Base-by-base conservation (phyloP, 441 rosid species). In the Melastoma candidum region DNA sequence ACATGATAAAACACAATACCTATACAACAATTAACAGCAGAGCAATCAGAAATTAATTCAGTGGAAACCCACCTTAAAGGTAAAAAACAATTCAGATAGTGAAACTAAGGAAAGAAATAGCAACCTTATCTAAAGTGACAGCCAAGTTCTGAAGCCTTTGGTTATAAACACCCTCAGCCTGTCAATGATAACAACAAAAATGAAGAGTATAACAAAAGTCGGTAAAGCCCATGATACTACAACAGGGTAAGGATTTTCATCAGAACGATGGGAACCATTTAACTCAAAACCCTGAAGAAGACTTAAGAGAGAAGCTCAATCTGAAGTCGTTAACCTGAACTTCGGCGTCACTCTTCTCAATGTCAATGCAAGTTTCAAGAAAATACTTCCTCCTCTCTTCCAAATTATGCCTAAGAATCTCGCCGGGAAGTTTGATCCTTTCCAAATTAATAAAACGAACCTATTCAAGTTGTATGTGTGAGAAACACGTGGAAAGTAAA, bases 91-190 rank as follows among this genome's bases (percentile, higher is more conserved):
- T 4, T 8, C 41, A 32, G 41, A 32, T 32, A 2, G 41, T 8
- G 8, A 32, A 32, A 32, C 41, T 32, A 32, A 4, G 8, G 1
- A 32, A 32, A 32, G 41, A 8, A 32, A 26, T 50, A 44, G 56
- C 60, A 65, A 94, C 97, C 97, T 94, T 94, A 79, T 94, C 99
- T 64, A 94, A 90, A 56, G 97, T 94, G 54, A 87, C 77, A 36
- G 99, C 99, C 82, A 94, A 68, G 77, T 94, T 94, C 73, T 94
- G 99, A 68, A 94, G 96, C 77, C 99, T 85, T 85, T 94, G 99
- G 73, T 94, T 94, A 75, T 85, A 90, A 60, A 94, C 99, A 64
- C 97, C 99, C 80, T 94, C 99, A 51, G 99, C 99, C 99, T 90
- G 79, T 48, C 24, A 46, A 69, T 56, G 46, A 49, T 60, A 70